These are phyloP conservation scores for Pholiota molesta DNA, from an alignment of 768 basidiomycete species.

Conservation along the genomic window DNA sequence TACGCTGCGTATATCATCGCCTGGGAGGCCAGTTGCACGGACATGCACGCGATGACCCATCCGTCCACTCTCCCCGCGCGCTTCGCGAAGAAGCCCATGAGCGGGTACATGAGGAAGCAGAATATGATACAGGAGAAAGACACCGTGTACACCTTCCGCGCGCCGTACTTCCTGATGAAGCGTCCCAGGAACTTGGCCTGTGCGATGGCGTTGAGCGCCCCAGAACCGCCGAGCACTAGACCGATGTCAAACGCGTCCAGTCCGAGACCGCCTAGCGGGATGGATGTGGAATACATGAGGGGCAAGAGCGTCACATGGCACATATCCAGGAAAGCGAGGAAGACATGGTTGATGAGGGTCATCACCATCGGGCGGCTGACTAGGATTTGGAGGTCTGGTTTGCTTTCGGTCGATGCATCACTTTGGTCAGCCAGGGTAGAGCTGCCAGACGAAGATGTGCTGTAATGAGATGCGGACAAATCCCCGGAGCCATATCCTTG, in stretches of 20 bases:
- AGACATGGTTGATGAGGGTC: conserved; percentile 34
- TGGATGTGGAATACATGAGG: conserved; percentile 59
- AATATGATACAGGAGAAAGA: conserved; percentile 29
- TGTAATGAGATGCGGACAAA: background rate
- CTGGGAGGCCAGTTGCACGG: conserved; percentile 34
- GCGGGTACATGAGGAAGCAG: conserved; percentile 35
- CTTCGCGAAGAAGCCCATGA: conserved; percentile 35
- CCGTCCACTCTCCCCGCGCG: conserved; percentile 37
- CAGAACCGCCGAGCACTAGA: conserved; percentile 48
- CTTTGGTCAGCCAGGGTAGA: conserved; percentile 1
- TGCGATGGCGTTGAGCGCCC: conserved; percentile 19
- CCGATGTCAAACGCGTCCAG: conserved; percentile 67
- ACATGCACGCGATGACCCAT: conserved; percentile 32
- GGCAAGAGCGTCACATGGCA: conserved; percentile 38
- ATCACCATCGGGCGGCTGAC: conserved; percentile 33
- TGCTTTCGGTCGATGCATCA: conserved; percentile 12
- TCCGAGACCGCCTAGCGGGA: conserved; percentile 65
- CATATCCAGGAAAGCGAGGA: conserved; percentile 43
- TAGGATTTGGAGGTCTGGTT: conserved; percentile 20
- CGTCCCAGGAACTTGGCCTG: conserved; percentile 20
- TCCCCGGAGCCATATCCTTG: conserved; percentile 16
- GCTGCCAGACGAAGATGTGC: background rate
- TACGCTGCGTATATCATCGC: conserved; percentile 36
- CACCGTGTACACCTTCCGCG: conserved; percentile 35
- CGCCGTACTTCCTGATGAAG: conserved; percentile 21